Evolutionary conservation across 2,329 filamentous ascomycete species (phyloP), one percentile per base, ranked within the genome.

Genomic region (Aspergillus carbonarius): DNA sequence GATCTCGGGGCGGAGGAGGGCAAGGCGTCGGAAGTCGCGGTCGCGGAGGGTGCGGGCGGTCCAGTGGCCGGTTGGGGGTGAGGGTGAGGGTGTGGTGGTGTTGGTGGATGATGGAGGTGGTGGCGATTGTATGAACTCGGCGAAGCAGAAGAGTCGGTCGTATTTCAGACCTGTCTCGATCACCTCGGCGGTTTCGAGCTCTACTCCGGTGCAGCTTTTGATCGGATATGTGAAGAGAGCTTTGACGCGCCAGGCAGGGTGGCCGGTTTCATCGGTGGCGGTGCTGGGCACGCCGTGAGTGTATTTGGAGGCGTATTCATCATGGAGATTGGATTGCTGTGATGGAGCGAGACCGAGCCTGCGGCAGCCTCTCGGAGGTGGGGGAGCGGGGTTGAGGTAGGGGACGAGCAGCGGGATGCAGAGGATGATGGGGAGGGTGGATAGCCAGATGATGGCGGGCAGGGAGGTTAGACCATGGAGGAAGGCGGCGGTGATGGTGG

Each of bases 61-160:
- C 76, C 77, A 79, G 40, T 48, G 32, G 17, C 30, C 34, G 57
- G 35, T 10, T 39, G 32, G n/a, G 27, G 34, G 50, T 40, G 32
- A 15, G 13, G 40, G 5, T n/a, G 20, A n/a, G 20, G 20, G 4
- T 37, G 20, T 20, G 15, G 8, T 20, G 44, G 23, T 30, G 20
- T 13, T 20, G 15, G 32, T 20, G 20, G 35, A 9, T 32, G 17
- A 48, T 66, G 34, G 73, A 72, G 4, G 74, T 74, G 35, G 78
- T 72, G 40, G 80, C 72, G 49, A 23, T 4, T 20, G 17, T 12
- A 54, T 32, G 2, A 42, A 35, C 73, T 93, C 88, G 1, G 90
- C 92, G 71, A 97, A 91, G 49, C 86, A 88, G 78, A 92, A 96
- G 65, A 93, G 84, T 5, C 92, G 85, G 75, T 97, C 92, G 73